Base-by-base conservation (phyloP, 371 early-diverging fungal species). In the Lichtheimia hyalospora region DNA sequence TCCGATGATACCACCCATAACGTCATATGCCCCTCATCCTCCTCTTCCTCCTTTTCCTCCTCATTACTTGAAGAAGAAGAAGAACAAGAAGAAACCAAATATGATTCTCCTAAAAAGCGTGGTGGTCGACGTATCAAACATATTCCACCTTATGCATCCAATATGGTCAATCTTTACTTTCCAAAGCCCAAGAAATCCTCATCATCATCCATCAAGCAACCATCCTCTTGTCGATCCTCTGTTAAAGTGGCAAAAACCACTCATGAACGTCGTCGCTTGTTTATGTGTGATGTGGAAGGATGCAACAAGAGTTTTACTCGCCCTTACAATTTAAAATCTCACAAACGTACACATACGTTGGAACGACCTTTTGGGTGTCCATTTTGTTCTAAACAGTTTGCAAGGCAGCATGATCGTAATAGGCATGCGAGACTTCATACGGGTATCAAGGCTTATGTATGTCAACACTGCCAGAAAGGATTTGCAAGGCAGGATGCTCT, bases 401-500 rank as follows among this genome's bases (percentile, higher is more conserved):
- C 86, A 3, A 81, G 91, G 1, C 84, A 86, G 27, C 89, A 91
- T 67, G 90, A 95, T 71, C 81, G 93, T 41, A 93, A 92, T 65
- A 73, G 96, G 24, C 95, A 96, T 70, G 61, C 73, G 1, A 85
- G 86, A 56, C 75, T 88, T 25, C 88, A 89, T 54, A 73, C 70
- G 46, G 89, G 88, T n/a, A 69, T 84, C 57, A 89, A 87, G 58
- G 84, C 87, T 12, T 87, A 75, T 66, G 65, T 64, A 16, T 89
- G 90, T 41, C 58, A 56, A 5, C 71, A 75, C 50, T 94, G 93
- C 62, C 61, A 75, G 3, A 91, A 90, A 59, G 64, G 79, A 1
- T 93, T 93, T 78, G 86, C 92, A 44, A 70, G 93, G 34, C 85
- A 82, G 24, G 93, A 93, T 67, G 92, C 92, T 18, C 65, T 92